phyloP scores from a whole-genome alignment of 2,329 filamentous ascomycete species.

The Neopestalotiopsis rosae region DNA sequence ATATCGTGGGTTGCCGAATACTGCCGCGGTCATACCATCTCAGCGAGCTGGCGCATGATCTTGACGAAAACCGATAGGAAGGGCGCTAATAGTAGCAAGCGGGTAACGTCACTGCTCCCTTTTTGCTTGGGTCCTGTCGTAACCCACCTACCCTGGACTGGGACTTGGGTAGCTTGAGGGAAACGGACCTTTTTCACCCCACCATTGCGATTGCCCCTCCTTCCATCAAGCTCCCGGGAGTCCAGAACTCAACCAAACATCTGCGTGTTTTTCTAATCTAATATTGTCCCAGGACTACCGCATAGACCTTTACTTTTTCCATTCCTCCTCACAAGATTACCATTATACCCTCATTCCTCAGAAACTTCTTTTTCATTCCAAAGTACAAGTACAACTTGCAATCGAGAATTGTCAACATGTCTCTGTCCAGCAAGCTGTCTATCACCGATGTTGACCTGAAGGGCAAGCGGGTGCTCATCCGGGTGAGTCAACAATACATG shows the following conservation, averaged over 20 bases:
- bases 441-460: slow-evolving; percentile 97
- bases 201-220: slow-evolving; percentile 15
- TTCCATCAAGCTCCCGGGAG: background rate
- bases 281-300: background rate
- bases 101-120: slow-evolving; percentile 16
- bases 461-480: slow-evolving; percentile 97
- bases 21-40: slow-evolving; percentile 12
- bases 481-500: slow-evolving; percentile 63
- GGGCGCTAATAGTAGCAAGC: background rate
- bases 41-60: background rate
- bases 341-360: slow-evolving; percentile 4
- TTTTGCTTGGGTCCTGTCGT: background rate
- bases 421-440: slow-evolving; percentile 97
- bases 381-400: slow-evolving; percentile 17
- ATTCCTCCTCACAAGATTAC: background rate
- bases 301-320: background rate
- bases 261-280: slow-evolving; percentile 15
- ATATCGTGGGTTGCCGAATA: slow-evolving; percentile 9
- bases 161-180: background rate
- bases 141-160: background rate
- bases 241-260: slow-evolving; percentile 13
- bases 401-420: slow-evolving; percentile 67
- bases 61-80: slow-evolving; percentile 16
- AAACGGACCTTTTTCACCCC: slow-evolving; percentile 10
- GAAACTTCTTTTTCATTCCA: slow-evolving; percentile 21